Evolutionary conservation across 345 rosid species (phyloP).

Genomic region (Eucalyptus marginata): DNA sequence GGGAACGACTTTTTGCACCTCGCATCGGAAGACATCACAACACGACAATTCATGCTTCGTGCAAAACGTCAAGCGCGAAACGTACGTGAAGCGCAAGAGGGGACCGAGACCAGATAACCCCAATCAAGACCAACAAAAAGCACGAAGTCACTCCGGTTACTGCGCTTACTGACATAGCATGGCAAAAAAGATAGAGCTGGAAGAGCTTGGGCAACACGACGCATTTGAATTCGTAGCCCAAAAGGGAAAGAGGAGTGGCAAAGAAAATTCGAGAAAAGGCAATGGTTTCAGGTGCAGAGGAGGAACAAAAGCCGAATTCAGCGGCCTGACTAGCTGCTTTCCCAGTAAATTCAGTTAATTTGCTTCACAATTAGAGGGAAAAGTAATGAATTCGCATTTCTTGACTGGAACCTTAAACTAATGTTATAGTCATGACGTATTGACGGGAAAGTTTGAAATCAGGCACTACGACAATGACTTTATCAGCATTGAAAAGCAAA

Average conservation of each 20-base stretch:
- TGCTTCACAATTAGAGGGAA: background rate
- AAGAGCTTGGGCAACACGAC: background rate
- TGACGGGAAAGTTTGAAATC: background rate
- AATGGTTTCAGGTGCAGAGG: background rate
- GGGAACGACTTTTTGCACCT: background rate
- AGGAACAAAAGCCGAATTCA: background rate
- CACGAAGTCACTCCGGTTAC: background rate
- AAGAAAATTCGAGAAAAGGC: background rate
- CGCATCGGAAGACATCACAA: background rate
- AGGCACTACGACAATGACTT: background rate
- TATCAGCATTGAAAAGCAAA: background rate
- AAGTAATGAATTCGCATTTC: background rate
- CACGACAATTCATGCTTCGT: background rate
- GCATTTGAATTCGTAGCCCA: background rate
- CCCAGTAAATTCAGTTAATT: background rate
- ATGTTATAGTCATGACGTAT: background rate
- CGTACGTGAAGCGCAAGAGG: background rate
- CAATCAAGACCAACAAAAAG: background rate
- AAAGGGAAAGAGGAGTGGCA: background rate
- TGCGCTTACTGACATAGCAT: background rate
- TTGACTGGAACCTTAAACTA: background rate
- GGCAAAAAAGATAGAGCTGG: background rate
- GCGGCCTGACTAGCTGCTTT: background rate
- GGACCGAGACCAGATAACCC: background rate
- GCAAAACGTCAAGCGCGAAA: background rate